Base-by-base conservation (phyloP, 257 asterid species). In the Solanum arcanum region DNA sequence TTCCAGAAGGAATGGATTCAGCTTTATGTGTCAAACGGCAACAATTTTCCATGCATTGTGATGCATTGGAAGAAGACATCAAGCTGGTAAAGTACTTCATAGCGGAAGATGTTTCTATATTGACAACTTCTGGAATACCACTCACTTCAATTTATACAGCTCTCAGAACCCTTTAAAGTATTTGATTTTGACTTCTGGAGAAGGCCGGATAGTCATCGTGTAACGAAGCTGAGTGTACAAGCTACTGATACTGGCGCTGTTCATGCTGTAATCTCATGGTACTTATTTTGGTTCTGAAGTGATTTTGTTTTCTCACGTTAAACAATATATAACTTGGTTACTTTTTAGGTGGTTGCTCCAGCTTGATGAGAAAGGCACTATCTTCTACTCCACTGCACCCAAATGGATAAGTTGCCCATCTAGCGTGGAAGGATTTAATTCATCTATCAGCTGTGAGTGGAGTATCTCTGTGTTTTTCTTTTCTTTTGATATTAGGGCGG, bases 211-310 rank as follows among this genome's bases (percentile, higher is more conserved):
- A 93, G 98, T 88, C 91, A 14, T 64, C 91, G 95, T 86, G 94
- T 91, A 93, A 89, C 95, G 29, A 91, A 94, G 88, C 87, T 95
- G 87, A 90, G 86, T 74, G 90, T 97, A 86, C 94, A 92, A 92
- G 95, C 96, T 87, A 90, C 94, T 44, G 81, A 84, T 88, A 93
- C 92, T 90, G 99, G 99, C 89, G 94, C 96, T 86, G 88, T 91
- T 89, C 98, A 95, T 93, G 99, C 98, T 90, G 88, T 97, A 90
- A 91, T 97, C 91, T 95, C 99, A 88, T 97, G 99, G 98, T 97
- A 94, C 89, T 86, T 75, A 80, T 89, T 90, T 90, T 84, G 85
- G 20, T 78, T 23, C 88, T 87, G 89, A 76, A 86, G 52, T 72
- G 84, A 74, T 85, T 80, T 86, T 87, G 27, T 90, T 73, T 85